Evolutionary conservation across 2,329 filamentous ascomycete species (phyloP), one percentile per base, ranked within the genome.

Genomic region (Ophiostoma ips): DNA sequence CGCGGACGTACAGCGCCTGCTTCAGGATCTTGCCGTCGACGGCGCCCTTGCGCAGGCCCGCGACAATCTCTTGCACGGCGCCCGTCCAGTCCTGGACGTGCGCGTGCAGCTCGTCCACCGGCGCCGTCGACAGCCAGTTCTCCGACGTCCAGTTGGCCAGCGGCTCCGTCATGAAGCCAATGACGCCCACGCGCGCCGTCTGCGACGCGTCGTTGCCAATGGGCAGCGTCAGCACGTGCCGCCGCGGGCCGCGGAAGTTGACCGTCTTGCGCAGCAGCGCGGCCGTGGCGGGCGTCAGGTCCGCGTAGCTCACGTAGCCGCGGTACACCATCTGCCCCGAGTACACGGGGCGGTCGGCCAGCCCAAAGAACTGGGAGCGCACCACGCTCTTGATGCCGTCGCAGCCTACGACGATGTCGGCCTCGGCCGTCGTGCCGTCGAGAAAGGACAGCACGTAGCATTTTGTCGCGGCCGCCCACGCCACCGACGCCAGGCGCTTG

Each of bases 301-400:
- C 50, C 34, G 49, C 49, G 49, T 55, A 55, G 41, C 36, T 43
- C n/a, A 55, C 53, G 21, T 55, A 55, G 75, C 76, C 16, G 19
- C 81, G 70, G 61, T 79, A 84, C 31, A 75, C 79, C 61, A 76
- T 76, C 54, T 80, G 77, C 21, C 73, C 67, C 0, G 71, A 72
- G 59, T 77, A 83, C 3, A 64, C 59, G 0, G 71, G 68, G 52
- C 70, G 61, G 19, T 65, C 61, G 2, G 66, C 58, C 0, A 72
- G 73, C 2, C 67, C 59, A 0, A 72, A 73, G 3, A 81, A 63
- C 9, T 83, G 61, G 34, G 70, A 59, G 11, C 79, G 67, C 3
- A 75, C 68, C 2, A 67, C 64, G 1, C 75, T 78, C 58, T 77
- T 77, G 58, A 84, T 79, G 1, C 80, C 80, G 61, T 84, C 80